phyloP scores from a whole-genome alignment of 1,139 yeast genomes.

The Kodamaea ohmeri region DNA sequence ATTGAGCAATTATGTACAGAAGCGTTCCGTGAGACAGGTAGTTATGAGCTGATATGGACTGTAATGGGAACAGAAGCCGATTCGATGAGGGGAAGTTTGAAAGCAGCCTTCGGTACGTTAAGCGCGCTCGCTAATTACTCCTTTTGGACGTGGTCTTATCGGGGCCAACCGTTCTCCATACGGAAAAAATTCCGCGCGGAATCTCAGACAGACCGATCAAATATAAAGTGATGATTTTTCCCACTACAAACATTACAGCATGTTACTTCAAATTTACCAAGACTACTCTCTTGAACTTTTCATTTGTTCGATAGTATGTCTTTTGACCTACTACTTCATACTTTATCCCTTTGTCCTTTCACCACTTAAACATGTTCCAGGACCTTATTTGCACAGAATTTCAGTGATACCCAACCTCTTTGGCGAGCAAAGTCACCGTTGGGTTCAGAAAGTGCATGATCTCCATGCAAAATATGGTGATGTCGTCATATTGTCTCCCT shows the following conservation, averaged over 20 bases:
- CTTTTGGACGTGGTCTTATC: not conserved
- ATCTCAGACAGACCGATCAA: not conserved
- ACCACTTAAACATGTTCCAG: conserved; percentile 56
- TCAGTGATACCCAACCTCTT: conserved; percentile 49
- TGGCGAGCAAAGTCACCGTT: conserved; percentile 49
- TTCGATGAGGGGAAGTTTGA: too few relatives aligned
- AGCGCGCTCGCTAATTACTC: too few relatives aligned
- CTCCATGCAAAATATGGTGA: conserved; percentile 59
- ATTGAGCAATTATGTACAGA: too few relatives aligned
- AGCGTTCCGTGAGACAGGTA: too few relatives aligned
- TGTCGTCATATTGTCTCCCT: conserved; percentile 59
- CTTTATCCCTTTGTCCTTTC: conserved; percentile 48
- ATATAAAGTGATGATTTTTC: not conserved
- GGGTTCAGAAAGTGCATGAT: conserved; percentile 49
- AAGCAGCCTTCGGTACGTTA: too few relatives aligned
- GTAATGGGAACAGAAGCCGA: too few relatives aligned
- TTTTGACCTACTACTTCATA: conserved; percentile 26
- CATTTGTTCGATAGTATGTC: conserved; percentile 9
- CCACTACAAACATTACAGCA: not conserved
- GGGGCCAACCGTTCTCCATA: not conserved
- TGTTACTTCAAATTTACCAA: not conserved
- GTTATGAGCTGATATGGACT: too few relatives aligned
- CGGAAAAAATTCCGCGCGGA: conserved; percentile 5
- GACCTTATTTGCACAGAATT: conserved; percentile 54
- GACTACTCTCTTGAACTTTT: not conserved